phyloP scores from a whole-genome alignment of 2,329 filamentous ascomycete species.

The Aspergillus fumigatiaffinis region DNA sequence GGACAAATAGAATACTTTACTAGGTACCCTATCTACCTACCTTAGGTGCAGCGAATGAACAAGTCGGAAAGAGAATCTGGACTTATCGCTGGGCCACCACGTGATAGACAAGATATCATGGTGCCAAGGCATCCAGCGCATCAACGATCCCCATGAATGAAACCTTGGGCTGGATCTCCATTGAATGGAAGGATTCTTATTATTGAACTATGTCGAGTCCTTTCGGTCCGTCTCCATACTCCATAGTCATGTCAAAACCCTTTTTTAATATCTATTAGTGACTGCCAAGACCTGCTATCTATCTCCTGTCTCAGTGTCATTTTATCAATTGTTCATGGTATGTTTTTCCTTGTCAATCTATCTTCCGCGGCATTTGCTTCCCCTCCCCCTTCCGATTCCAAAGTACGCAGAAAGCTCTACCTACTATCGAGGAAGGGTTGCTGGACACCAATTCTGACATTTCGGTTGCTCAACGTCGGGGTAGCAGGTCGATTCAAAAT shows the following conservation, averaged over 20 bases:
- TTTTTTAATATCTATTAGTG: not conserved
- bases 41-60: not conserved
- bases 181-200: constrained; percentile 3
- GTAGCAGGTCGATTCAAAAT: not conserved
- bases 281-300: not conserved
- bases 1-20: not conserved
- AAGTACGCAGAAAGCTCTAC: not conserved
- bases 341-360: constrained; percentile 6
- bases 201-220: not conserved
- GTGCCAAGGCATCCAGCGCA: constrained; percentile 15
- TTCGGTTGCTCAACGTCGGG: not conserved
- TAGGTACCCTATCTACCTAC: not conserved
- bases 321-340: constrained; percentile 2
- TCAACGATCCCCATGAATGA: constrained; percentile 13
- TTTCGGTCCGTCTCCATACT: not conserved
- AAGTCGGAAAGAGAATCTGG: constrained; percentile 31
- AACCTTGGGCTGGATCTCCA: constrained; percentile 13
- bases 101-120: constrained; percentile 12
- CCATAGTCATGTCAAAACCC: not conserved
- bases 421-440: not conserved
- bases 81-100: constrained; percentile 15
- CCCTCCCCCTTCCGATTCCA: constrained; percentile 3
- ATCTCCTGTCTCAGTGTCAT: not conserved
- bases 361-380: constrained; percentile 9
- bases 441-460: not conserved